Evolutionary conservation across 352 stramenopile genomes (phyloP).

Genomic region (Phytophthora kernoviae): DNA sequence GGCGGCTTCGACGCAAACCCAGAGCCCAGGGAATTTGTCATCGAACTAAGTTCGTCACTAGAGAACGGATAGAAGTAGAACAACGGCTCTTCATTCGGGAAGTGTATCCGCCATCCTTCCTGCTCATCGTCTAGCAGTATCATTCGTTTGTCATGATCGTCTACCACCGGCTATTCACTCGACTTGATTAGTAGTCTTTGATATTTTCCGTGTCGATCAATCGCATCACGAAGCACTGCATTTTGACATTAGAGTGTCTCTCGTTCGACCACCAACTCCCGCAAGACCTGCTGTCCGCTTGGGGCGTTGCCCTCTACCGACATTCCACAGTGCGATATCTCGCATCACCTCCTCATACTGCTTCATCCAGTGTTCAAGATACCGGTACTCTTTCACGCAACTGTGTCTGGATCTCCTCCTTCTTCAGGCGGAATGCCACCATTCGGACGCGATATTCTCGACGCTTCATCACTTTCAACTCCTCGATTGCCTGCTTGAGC

Average conservation of each 20-base stretch:
- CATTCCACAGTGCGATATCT: too few relatives aligned
- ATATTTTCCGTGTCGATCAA: slow-evolving; percentile 10
- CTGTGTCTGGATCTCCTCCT: neutral
- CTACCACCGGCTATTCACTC: too few relatives aligned
- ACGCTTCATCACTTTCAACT: neutral
- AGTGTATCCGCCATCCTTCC: slow-evolving; percentile 12
- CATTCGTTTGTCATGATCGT: too few relatives aligned
- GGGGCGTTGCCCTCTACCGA: too few relatives aligned
- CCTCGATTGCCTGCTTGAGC: too few relatives aligned
- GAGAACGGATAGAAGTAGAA: slow-evolving; percentile 12
- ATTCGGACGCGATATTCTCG: slow-evolving; percentile 3
- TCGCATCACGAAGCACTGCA: slow-evolving; percentile 15
- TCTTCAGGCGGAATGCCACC: slow-evolving; percentile 9
- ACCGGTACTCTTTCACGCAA: neutral
- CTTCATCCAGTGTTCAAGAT: slow-evolving; percentile 2
- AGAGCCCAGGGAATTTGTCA: neutral
- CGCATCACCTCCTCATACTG: neutral
- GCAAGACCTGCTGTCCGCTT: neutral
- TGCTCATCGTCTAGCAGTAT: too few relatives aligned
- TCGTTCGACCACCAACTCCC: slow-evolving; percentile 23
- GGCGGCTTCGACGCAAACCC: neutral
- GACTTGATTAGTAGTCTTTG: too few relatives aligned
- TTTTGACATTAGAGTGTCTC: slow-evolving; percentile 33
- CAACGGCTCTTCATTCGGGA: neutral
- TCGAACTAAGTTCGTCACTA: neutral